Conservation (phyloP, 83 land plant species). For the Diphasiastrum complanatum region DNA sequence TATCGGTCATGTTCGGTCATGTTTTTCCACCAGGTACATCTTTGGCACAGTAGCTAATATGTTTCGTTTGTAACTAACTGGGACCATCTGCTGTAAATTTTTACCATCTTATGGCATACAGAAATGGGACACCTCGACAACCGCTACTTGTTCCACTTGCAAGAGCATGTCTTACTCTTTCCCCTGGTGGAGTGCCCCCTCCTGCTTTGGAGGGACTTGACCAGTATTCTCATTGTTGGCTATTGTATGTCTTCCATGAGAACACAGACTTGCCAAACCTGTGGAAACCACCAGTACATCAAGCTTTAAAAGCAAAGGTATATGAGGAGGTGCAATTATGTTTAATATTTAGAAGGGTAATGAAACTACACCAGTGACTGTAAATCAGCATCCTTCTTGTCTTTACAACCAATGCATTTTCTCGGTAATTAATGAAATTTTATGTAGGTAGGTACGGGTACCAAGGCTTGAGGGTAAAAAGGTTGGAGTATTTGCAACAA, state of each 20-base stretch:
- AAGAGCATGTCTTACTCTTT: constrained; percentile 67
- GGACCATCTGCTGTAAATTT: background rate
- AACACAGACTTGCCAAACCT: constrained; percentile 86
- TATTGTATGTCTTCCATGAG: constrained; percentile 84
- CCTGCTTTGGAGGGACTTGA: constrained; percentile 83
- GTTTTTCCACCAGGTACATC: constrained; percentile 82
- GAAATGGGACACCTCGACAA: constrained; percentile 99
- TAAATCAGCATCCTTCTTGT: background rate
- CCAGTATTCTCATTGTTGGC: constrained; percentile 95
- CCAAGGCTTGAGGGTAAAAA: constrained; percentile 87
- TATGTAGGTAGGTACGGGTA: constrained; percentile 74
- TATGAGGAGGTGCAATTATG: background rate
- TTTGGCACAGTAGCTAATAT: background rate
- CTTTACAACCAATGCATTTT: too few relatives aligned
- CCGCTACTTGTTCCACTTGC: constrained; percentile 86
- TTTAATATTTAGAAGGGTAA: background rate
- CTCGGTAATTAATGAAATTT: background rate
- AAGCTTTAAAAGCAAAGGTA: constrained; percentile 91
- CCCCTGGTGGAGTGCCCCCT: constrained; percentile 54
- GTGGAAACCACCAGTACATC: constrained; percentile 68
- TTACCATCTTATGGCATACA: constrained; percentile 21
- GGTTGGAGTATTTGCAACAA: constrained; percentile 90
- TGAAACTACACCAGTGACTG: background rate
- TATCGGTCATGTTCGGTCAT: constrained; percentile 69
- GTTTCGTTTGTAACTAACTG: background rate